Conservation (phyloP, 371 early-diverging fungal species). For the Mortierella sp. region DNA sequence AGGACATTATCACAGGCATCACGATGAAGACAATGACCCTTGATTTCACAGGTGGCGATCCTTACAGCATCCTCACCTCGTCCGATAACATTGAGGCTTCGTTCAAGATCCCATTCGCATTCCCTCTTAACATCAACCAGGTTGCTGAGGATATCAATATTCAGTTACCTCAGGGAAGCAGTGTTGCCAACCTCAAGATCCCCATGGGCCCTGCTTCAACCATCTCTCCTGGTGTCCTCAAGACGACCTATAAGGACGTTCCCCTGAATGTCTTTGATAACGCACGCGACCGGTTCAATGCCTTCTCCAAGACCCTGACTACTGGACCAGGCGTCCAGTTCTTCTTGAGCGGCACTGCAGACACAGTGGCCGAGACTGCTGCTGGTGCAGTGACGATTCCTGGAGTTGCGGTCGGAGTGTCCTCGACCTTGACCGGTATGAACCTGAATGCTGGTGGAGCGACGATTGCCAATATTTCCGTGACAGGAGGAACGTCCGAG, state of each 20-base stretch:
- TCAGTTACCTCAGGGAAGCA: constrained; percentile 32
- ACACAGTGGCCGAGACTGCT: constrained; percentile 59
- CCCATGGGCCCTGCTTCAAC: constrained; percentile 57
- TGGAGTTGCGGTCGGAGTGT: constrained; percentile 58
- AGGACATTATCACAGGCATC: constrained; percentile 54
- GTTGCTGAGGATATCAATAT: constrained; percentile 56
- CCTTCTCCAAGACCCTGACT: constrained; percentile 58
- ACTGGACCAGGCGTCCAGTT: constrained; percentile 50
- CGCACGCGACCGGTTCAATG: constrained; percentile 52
- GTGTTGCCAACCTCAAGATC: constrained; percentile 55
- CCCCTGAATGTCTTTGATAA: constrained; percentile 53
- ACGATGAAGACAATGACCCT: constrained; percentile 57
- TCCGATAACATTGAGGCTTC: constrained; percentile 58
- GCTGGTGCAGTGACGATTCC: constrained; percentile 59
- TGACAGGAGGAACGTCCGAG: constrained; percentile 56
- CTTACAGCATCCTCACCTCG: constrained; percentile 58
- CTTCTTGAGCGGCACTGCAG: constrained; percentile 59
- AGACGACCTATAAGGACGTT: constrained; percentile 41
- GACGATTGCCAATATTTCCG: constrained; percentile 52
- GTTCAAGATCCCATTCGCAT: constrained; percentile 64
- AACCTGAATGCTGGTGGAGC: constrained; percentile 46
- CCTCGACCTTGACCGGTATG: constrained; percentile 60
- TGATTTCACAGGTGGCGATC: constrained; percentile 58
- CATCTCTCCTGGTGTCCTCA: constrained; percentile 45
- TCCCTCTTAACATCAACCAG: constrained; percentile 57